These are phyloP conservation scores for Rutstroemia sp. DNA, from an alignment of 2,329 filamentous ascomycete genomes.

Conservation along the genomic window DNA sequence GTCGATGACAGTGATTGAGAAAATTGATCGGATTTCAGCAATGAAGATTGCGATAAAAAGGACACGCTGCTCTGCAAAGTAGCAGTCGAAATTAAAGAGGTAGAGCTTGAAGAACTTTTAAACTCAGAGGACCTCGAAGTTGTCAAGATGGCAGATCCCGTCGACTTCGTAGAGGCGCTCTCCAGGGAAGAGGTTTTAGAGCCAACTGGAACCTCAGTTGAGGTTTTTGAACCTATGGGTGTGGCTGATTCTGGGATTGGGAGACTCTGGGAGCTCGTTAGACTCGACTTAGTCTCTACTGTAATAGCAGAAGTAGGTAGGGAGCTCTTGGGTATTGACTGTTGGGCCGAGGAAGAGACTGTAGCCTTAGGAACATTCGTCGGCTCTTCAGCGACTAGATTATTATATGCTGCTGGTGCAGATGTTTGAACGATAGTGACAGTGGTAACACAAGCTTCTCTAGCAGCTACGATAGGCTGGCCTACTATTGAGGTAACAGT, in stretches of 20 bases:
- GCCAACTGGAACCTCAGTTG: not conserved
- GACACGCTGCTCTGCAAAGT: not conserved
- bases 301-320: not conserved
- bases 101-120: not conserved
- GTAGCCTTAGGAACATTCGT: not conserved
- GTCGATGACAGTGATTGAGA: not conserved
- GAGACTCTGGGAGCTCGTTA: not conserved
- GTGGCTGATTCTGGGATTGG: not conserved
- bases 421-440: slow-evolving; percentile 5
- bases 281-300: not conserved
- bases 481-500: slow-evolving; percentile 10
- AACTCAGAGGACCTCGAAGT: not conserved
- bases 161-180: not conserved
- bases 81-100: not conserved
- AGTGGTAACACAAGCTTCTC: slow-evolving; percentile 7
- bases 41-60: not conserved
- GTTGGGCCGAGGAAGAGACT: not conserved
- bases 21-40: not conserved
- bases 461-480: not conserved
- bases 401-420: not conserved
- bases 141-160: not conserved
- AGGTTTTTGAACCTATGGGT: not conserved
- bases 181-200: not conserved
- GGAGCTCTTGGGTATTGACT: not conserved
- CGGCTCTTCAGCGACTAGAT: not conserved